Evolutionary conservation across 1,139 yeast genomes (phyloP).

Genomic region (Suhomyces bribrorum): DNA sequence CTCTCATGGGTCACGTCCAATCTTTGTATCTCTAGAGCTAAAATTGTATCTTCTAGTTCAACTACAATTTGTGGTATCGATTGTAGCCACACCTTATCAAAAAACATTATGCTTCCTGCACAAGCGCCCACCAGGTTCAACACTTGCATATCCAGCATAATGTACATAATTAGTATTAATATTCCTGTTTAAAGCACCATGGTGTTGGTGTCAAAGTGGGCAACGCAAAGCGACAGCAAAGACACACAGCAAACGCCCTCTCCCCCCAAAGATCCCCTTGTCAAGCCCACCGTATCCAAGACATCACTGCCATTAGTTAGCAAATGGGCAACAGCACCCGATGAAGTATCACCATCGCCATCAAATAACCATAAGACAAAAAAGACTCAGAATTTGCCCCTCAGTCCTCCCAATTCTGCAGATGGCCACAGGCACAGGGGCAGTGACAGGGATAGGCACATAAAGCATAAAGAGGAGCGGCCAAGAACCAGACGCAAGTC

Average conservation of each 20-base stretch:
- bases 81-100: too few relatives aligned
- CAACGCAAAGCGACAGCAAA: conserved; percentile 29
- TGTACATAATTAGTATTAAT: too few relatives aligned
- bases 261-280: conserved; percentile 1
- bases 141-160: too few relatives aligned
- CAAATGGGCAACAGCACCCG: conserved; percentile 30
- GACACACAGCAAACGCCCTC: conserved; percentile 16
- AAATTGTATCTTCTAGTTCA: too few relatives aligned
- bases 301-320: conserved; percentile 24
- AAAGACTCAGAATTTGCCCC: conserved; percentile 1
- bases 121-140: too few relatives aligned
- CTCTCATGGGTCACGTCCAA: too few relatives aligned
- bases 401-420: conserved; percentile 5
- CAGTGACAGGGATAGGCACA: conserved; percentile 1
- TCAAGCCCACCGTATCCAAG: conserved; percentile 16
- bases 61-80: too few relatives aligned
- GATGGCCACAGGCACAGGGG: not conserved
- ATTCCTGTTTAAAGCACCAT: too few relatives aligned
- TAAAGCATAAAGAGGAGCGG: conserved; percentile 1
- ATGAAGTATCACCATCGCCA: not conserved
- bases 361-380: not conserved
- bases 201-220: conserved; percentile 45
- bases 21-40: too few relatives aligned
- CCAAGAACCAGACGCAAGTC: conserved; percentile 3
- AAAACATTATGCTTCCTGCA: too few relatives aligned